Evolutionary conservation across 1,284 basidiomycete species (phyloP), one percentile per base, ranked within the genome.

Genomic region (Pseudozyma sp.): DNA sequence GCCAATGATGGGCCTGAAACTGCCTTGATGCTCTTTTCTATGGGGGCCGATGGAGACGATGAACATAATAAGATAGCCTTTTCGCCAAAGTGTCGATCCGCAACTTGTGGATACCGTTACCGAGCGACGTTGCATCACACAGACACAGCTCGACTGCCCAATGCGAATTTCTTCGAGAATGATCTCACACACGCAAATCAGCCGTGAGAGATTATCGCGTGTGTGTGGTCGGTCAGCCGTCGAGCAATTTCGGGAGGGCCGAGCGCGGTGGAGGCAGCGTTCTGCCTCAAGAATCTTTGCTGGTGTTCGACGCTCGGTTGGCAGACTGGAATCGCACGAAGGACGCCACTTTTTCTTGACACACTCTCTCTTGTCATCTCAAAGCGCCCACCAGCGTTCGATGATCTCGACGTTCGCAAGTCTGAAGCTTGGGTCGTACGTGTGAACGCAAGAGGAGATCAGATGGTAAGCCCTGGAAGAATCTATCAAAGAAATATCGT

Each of bases 121-220:
- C 50, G 39, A 54, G 33, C 34, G 17, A 29, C 43, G 30, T 17
- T 44, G 24, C 35, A 37, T 2, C 35, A 37, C 35, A 34, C 30
- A 35, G 40, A 49, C 37, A 52, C 57, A 53, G 49, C 47, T 47
- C 29, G 39, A 37, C 30, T 40, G 57, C 49, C 49, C 35, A 17
- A n/a, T n/a, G 40, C 17, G 55, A 51, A 51, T 51, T 40, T 52
- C 50, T 52, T 52, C 50, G 50, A 43, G 50, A 52, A 43, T 19
- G 24, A 30, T 43, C 13, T n/a, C 30, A 40, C 40, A 40, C 40
- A 37, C 10, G 35, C 24, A n/a, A 40, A 29, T 37, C 43, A 55
- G 46, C 24, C 30, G 13, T 7, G 43, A 44, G 31, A 45, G 40
- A 45, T 50, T 50, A 50, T 50, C 48, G 43, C 43, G 43, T 42